Percentiles rank a stretch among this genome's conserved stretches.
Conservation (phyloP, 1,284 basidiomycete genomes). For the Ganoderma lucidum region DNA sequence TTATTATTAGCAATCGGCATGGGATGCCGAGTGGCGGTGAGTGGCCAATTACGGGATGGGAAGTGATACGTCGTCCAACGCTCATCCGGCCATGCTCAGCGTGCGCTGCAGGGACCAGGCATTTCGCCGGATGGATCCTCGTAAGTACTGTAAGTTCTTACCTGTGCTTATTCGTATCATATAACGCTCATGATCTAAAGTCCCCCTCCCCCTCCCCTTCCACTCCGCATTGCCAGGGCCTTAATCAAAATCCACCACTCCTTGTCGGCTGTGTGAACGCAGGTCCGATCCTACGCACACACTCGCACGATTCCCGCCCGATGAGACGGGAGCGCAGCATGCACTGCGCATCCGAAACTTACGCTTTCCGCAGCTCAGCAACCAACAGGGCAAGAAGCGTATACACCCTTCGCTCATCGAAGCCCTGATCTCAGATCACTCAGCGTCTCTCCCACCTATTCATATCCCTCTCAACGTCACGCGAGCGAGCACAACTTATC, state of each 20-base stretch:
- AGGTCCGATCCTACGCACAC: neutral
- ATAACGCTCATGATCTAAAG: neutral
- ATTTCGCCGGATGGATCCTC: neutral
- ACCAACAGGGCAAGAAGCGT: neutral
- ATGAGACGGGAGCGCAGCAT: slow-evolving; percentile 3
- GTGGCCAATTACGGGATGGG: neutral
- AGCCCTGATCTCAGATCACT: slow-evolving; percentile 1
- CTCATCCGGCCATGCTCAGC: neutral
- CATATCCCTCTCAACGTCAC: slow-evolving; percentile 23
- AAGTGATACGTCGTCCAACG: neutral
- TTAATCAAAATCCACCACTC: neutral
- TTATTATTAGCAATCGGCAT: neutral
- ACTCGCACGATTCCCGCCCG: neutral
- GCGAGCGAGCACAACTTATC: slow-evolving; percentile 25
- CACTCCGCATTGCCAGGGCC: neutral
- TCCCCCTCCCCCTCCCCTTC: neutral
- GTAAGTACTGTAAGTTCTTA: neutral
- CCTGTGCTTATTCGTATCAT: neutral
- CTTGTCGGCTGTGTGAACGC: neutral
- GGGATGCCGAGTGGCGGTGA: slow-evolving; percentile 4
- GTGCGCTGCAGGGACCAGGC: neutral
- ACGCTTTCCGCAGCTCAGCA: neutral
- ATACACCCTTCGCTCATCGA: neutral
- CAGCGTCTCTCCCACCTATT: slow-evolving; percentile 10
- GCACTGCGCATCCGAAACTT: neutral